Conservation (phyloP, 164 flowering plant species). For the Buxus sempervirens region DNA sequence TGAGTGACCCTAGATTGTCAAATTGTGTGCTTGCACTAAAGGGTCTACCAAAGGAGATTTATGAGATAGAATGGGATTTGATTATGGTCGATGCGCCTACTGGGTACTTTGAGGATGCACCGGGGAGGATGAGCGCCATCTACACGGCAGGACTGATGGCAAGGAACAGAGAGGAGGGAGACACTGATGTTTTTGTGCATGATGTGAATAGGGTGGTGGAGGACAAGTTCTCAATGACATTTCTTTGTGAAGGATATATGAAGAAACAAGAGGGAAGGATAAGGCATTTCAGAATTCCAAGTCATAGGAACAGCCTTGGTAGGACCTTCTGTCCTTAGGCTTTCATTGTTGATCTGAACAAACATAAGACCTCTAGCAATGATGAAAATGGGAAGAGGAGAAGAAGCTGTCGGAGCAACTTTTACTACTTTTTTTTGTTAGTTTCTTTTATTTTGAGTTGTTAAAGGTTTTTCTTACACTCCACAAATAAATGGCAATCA, state of each 20-base stretch:
- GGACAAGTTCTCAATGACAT: slow-evolving; percentile 63
- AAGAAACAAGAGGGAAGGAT: slow-evolving; percentile 57
- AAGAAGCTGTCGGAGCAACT: no score
- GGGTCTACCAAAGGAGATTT: slow-evolving; percentile 56
- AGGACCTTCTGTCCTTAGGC: slow-evolving; percentile 55
- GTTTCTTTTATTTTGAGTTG: no score
- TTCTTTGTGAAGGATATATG: slow-evolving; percentile 75
- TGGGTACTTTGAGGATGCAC: slow-evolving; percentile 77
- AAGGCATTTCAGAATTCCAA: slow-evolving; percentile 71
- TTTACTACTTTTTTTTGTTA: no score
- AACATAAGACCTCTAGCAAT: no score
- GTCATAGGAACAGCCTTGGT: slow-evolving; percentile 36
- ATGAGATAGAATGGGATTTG: slow-evolving; percentile 74
- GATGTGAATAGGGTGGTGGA: slow-evolving; percentile 82
- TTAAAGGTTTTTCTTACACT: no score
- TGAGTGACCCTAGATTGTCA: slow-evolving; percentile 45
- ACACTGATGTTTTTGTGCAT: slow-evolving; percentile 88
- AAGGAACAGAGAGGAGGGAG: slow-evolving; percentile 60
- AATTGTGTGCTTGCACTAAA: slow-evolving; percentile 59
- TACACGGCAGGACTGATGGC: slow-evolving; percentile 92
- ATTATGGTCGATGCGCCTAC: slow-evolving; percentile 97
- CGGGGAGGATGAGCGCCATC: slow-evolving; percentile 86
- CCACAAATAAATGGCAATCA: no score
- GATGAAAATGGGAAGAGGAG: no score
- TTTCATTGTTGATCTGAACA: no score